Evolutionary conservation across 2,329 filamentous ascomycete species (phyloP).

Genomic region (Mycosphaerelloides madeirae): DNA sequence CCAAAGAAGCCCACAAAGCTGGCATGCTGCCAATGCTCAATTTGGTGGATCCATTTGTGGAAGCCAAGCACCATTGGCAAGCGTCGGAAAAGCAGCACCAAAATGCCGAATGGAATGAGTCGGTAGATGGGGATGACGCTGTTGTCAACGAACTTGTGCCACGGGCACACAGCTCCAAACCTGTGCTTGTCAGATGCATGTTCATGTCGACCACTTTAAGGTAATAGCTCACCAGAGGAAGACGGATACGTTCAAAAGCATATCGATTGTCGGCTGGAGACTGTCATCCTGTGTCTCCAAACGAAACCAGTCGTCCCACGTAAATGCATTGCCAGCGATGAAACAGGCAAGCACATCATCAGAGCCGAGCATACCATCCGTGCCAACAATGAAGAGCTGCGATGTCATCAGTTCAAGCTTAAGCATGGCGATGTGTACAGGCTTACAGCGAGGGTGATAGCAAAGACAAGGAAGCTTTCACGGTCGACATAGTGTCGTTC

Average conservation of each 20-base stretch:
- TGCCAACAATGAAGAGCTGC: slow-evolving; percentile 76
- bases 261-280: slow-evolving; percentile 89
- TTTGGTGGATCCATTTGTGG: slow-evolving; percentile 71
- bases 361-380: slow-evolving; percentile 78
- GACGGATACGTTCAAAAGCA: slow-evolving; percentile 82
- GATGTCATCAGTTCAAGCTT: slow-evolving; percentile 8
- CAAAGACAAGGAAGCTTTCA: slow-evolving; percentile 83
- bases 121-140: slow-evolving; percentile 67
- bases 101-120: slow-evolving; percentile 66
- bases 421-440: neutral
- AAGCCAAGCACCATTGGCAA: slow-evolving; percentile 70
- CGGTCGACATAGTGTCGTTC: slow-evolving; percentile 75
- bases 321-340: slow-evolving; percentile 84
- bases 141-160: slow-evolving; percentile 65
- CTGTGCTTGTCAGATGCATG: neutral
- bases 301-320: slow-evolving; percentile 92
- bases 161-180: slow-evolving; percentile 72
- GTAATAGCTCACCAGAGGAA: slow-evolving; percentile 71
- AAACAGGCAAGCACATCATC: slow-evolving; percentile 92
- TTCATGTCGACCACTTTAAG: no score
- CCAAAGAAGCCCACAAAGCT: slow-evolving; percentile 90
- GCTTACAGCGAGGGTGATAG: slow-evolving; percentile 69
- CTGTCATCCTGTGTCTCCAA: slow-evolving; percentile 84
- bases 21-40: slow-evolving; percentile 68
- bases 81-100: slow-evolving; percentile 72